These are phyloP conservation scores for Agarophyton chilense DNA, from an alignment of 23 red algal genomes.

Conservation along the genomic window DNA sequence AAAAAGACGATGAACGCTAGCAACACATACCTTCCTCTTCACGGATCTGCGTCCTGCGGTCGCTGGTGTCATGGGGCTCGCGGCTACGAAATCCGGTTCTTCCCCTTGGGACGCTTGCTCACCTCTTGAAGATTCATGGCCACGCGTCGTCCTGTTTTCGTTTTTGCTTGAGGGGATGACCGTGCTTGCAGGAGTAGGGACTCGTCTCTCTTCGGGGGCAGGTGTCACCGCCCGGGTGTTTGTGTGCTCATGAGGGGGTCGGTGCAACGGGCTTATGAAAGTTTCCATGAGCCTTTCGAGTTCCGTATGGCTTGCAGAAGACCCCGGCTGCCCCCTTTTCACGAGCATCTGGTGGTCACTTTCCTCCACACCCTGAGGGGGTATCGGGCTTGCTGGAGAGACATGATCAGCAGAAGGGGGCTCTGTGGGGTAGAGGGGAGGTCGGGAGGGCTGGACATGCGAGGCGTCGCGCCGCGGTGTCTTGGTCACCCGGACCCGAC, in stretches of 20 bases:
- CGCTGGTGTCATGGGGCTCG: background rate
- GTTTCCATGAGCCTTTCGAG: background rate
- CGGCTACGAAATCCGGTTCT: background rate
- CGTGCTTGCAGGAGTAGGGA: background rate
- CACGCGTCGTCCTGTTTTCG: background rate
- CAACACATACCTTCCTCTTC: slow-evolving; percentile 1
- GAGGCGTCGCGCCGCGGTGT: background rate
- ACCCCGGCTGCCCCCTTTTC: background rate
- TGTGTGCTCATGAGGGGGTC: background rate
- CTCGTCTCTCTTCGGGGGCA: background rate
- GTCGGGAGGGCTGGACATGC: background rate
- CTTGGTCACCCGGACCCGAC: background rate
- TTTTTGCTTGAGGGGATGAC: background rate
- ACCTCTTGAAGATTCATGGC: background rate
- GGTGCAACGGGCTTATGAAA: background rate
- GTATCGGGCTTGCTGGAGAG: background rate
- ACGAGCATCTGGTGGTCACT: background rate
- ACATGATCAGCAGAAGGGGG: background rate
- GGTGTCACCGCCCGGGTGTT: background rate
- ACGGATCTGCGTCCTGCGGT: background rate
- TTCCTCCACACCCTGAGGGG: background rate
- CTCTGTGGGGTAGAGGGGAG: background rate
- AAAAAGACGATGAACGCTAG: background rate
- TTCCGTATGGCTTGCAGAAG: background rate
- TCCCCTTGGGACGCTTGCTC: background rate